phyloP scores from a whole-genome alignment of 208 protist genomes.

The Naegleria lovaniensis region DNA sequence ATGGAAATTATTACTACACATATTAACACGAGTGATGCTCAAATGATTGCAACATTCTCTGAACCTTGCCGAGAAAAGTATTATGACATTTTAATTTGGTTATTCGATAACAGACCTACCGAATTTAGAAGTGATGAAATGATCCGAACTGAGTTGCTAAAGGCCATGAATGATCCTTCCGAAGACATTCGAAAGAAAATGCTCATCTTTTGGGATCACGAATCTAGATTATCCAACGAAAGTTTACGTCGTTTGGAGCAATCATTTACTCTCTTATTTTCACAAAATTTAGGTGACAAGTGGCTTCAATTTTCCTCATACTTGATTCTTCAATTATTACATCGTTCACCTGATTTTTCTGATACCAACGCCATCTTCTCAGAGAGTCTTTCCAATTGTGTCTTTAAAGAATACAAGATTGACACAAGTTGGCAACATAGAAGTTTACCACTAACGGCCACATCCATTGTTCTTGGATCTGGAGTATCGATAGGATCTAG shows the following conservation, averaged over 20 bases:
- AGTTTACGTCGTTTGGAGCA: constrained; percentile 24
- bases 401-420: constrained; percentile 49
- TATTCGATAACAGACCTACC: constrained; percentile 39
- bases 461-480: background rate
- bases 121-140: background rate
- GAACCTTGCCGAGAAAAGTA: constrained; percentile 35
- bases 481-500: too few species aligned
- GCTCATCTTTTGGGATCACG: constrained; percentile 43
- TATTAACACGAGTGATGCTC: background rate
- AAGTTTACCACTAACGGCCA: constrained; percentile 43
- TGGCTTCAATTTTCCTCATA: constrained; percentile 47
- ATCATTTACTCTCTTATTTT: background rate
- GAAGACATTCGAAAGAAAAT: background rate
- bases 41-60: constrained; percentile 32
- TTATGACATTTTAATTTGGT: constrained; percentile 50
- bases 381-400: constrained; percentile 46
- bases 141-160: background rate
- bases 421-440: constrained; percentile 46
- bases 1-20: constrained; percentile 26
- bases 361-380: constrained; percentile 38
- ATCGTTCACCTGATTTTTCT: constrained; percentile 39
- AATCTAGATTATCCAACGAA: constrained; percentile 25
- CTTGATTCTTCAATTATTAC: constrained; percentile 42
- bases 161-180: background rate
- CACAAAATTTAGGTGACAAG: background rate